Evolutionary conservation across 148 eudicot species (phyloP).

Genomic region (Chenopodium formosanum): DNA sequence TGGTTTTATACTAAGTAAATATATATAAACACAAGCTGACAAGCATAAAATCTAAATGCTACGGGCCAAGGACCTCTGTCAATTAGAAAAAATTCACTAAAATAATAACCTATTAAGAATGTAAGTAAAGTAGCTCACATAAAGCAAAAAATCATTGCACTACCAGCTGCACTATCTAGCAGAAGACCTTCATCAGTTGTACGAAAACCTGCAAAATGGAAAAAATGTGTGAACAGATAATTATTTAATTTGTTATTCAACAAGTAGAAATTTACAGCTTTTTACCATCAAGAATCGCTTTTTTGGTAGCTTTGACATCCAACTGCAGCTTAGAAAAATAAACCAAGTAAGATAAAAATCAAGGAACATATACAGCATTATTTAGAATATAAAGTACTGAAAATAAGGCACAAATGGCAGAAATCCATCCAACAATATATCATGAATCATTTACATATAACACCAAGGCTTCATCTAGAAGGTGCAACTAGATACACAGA

Average conservation of each 20-base stretch:
- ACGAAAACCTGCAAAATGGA: slow-evolving; percentile 54
- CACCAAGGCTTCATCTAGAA: not conserved
- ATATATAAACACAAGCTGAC: no score
- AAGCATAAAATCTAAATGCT: not conserved
- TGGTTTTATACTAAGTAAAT: not conserved
- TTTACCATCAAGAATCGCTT: slow-evolving; percentile 83
- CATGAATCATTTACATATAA: not conserved
- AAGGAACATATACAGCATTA: slow-evolving; percentile 9
- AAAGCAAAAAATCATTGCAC: slow-evolving; percentile 22
- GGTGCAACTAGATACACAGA: not conserved
- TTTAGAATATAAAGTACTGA: not conserved
- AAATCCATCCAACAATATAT: not conserved
- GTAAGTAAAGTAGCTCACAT: slow-evolving; percentile 21
- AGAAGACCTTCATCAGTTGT: slow-evolving; percentile 71
- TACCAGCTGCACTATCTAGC: slow-evolving; percentile 79
- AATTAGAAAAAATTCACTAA: not conserved
- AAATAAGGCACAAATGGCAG: not conserved
- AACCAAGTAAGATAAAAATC: slow-evolving; percentile 5
- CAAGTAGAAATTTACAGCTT: not conserved
- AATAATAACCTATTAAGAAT: slow-evolving; percentile 2
- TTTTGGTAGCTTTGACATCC: slow-evolving; percentile 83
- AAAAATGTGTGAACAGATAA: not conserved
- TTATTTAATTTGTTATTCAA: not conserved
- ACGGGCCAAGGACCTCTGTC: not conserved
- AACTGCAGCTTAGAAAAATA: slow-evolving; percentile 41